Conservation (phyloP, 352 stramenopile genomes). For the Phytophthora boehmeriae region DNA sequence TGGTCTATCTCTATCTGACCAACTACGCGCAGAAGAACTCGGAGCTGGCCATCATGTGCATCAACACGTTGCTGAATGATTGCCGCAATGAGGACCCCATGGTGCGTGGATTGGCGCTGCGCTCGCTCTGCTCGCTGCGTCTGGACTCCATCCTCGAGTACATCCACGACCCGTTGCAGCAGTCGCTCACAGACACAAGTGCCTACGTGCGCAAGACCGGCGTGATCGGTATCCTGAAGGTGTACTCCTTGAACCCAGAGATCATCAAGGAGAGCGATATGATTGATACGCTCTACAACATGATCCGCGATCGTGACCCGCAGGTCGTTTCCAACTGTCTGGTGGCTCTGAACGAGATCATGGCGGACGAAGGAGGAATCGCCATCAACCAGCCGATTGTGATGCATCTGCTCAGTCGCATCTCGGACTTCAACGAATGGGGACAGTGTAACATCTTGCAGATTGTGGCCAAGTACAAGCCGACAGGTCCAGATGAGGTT, state of each 20-base stretch:
- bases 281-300: slow-evolving; percentile 98
- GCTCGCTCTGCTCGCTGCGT: slow-evolving; percentile 96
- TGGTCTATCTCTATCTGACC: slow-evolving; percentile 99
- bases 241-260: slow-evolving; percentile 92
- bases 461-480: slow-evolving; percentile 95
- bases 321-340: slow-evolving; percentile 98
- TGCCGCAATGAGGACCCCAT: slow-evolving; percentile 99
- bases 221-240: slow-evolving; percentile 99
- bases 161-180: slow-evolving; percentile 92
- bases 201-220: slow-evolving; percentile 99
- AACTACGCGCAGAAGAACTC: slow-evolving; percentile 99
- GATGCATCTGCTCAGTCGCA: slow-evolving; percentile 96
- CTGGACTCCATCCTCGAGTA: slow-evolving; percentile 99
- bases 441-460: slow-evolving; percentile 97
- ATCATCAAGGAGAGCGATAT: slow-evolving; percentile 94
- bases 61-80: slow-evolving; percentile 99
- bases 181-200: slow-evolving; percentile 94
- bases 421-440: slow-evolving; percentile 99
- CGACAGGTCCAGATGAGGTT: slow-evolving; percentile 93
- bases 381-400: slow-evolving; percentile 97
- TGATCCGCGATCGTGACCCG: slow-evolving; percentile 97
- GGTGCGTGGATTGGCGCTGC: slow-evolving; percentile 96
- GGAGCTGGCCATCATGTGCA: slow-evolving; percentile 99
- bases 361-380: slow-evolving; percentile 96
- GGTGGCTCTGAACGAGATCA: slow-evolving; percentile 98